Evolutionary conservation across 2,329 filamentous ascomycete species (phyloP).

Genomic region (Fusarium mangiferae): DNA sequence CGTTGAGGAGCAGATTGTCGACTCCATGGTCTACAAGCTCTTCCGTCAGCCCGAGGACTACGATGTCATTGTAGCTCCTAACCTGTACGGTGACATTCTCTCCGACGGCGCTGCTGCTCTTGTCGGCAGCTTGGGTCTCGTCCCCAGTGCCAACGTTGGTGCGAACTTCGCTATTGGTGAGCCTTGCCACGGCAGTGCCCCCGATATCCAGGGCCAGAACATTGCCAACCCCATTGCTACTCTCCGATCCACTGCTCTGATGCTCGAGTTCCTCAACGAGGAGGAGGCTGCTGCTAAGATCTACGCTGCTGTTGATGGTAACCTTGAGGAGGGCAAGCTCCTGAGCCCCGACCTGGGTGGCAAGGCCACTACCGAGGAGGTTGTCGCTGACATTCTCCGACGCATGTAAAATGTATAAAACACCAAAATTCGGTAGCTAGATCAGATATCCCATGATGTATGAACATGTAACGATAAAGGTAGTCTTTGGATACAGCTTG

Average conservation of each 20-base stretch:
- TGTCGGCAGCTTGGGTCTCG: slow-evolving; percentile 89
- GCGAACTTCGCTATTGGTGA: slow-evolving; percentile 96
- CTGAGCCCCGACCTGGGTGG: slow-evolving; percentile 93
- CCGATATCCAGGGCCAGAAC: slow-evolving; percentile 91
- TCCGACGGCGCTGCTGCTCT: slow-evolving; percentile 95
- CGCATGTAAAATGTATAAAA: slow-evolving; percentile 68
- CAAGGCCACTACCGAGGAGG: slow-evolving; percentile 84
- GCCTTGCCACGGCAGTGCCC: slow-evolving; percentile 95
- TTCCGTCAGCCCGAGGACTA: slow-evolving; percentile 96
- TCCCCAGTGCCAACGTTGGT: slow-evolving; percentile 94
- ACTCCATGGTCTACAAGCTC: slow-evolving; percentile 99
- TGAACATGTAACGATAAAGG: neutral
- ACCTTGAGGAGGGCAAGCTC: slow-evolving; percentile 83
- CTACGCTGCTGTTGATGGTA: slow-evolving; percentile 90
- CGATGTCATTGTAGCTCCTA: slow-evolving; percentile 97
- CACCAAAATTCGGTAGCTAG: slow-evolving; percentile 15
- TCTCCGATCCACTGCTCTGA: slow-evolving; percentile 87
- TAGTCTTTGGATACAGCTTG: slow-evolving; percentile 1
- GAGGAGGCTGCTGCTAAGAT: slow-evolving; percentile 88
- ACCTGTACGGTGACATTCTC: slow-evolving; percentile 96
- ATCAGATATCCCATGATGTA: slow-evolving; percentile 2
- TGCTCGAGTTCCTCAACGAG: slow-evolving; percentile 95
- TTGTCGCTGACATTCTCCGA: slow-evolving; percentile 86
- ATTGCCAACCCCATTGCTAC: slow-evolving; percentile 98
- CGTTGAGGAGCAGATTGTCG: slow-evolving; percentile 97